Evolutionary conservation across 2,329 filamentous ascomycete genomes (phyloP).

Genomic region (Epichloe scottii): DNA sequence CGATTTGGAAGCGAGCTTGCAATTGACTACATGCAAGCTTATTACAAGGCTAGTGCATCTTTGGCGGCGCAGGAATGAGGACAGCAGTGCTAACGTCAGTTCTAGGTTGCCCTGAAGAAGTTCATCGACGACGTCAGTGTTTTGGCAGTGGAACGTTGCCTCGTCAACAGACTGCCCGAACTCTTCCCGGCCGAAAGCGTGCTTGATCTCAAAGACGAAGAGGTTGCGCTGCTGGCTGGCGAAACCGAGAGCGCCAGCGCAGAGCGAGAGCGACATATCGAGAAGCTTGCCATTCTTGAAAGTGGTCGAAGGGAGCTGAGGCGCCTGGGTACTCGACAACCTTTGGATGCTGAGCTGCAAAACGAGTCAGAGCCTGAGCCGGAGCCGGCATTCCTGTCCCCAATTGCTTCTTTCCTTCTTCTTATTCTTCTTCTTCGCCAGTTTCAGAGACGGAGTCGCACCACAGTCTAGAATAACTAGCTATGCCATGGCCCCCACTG

Average conservation of each 20-base stretch:
- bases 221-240: conserved; percentile 1
- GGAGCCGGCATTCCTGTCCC: too few species aligned
- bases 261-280: conserved; percentile 1
- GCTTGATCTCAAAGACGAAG: conserved; percentile 8
- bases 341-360: background rate
- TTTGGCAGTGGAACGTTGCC: conserved; percentile 13
- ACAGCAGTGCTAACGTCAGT: background rate
- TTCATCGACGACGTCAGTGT: conserved; percentile 14
- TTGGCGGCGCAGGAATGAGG: background rate
- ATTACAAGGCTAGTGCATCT: conserved; percentile 23
- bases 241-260: conserved; percentile 1
- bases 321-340: background rate
- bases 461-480: too few species aligned
- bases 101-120: conserved; percentile 11
- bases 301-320: background rate
- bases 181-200: conserved; percentile 11
- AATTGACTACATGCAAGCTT: conserved; percentile 26
- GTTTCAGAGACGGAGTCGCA: too few species aligned
- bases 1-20: conserved; percentile 4
- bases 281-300: conserved; percentile 5
- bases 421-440: too few species aligned
- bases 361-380: too few species aligned
- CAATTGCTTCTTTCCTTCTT: too few species aligned
- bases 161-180: conserved; percentile 9
- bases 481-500: too few species aligned